These are phyloP conservation scores for Primulina tabacum DNA, from an alignment of 257 asterid species.

Conservation along the genomic window DNA sequence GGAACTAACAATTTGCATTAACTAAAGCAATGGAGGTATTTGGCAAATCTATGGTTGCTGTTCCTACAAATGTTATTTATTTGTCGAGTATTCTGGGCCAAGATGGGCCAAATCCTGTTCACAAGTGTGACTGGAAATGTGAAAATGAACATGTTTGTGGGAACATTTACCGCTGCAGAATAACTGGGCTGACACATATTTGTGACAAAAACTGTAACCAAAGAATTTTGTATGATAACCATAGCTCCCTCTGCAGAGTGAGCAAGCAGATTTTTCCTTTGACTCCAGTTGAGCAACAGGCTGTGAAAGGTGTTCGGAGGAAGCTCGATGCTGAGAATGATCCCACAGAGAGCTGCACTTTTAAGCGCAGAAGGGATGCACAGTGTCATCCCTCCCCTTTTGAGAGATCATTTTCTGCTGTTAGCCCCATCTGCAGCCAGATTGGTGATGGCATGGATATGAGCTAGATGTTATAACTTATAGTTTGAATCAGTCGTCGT, in stretches of 20 bases:
- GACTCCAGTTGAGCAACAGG: slow-evolving; percentile 75
- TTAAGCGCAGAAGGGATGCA: slow-evolving; percentile 92
- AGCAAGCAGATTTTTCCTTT: slow-evolving; percentile 77
- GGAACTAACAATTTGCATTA: slow-evolving; percentile 1
- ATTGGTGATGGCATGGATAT: slow-evolving; percentile 92
- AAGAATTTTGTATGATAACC: slow-evolving; percentile 88
- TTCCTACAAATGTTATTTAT: slow-evolving; percentile 80
- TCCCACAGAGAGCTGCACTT: slow-evolving; percentile 60
- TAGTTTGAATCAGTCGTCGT: slow-evolving; percentile 30
- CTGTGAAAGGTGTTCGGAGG: slow-evolving; percentile 85
- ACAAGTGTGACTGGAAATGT: slow-evolving; percentile 99
- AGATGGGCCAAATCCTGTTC: slow-evolving; percentile 87
- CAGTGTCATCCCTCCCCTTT: slow-evolving; percentile 77
- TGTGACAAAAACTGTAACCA: slow-evolving; percentile 98
- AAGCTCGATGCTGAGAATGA: slow-evolving; percentile 78
- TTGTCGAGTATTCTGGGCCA: slow-evolving; percentile 96
- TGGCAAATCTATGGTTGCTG: slow-evolving; percentile 80
- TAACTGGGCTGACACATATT: slow-evolving; percentile 87
- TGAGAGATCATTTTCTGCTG: slow-evolving; percentile 82
- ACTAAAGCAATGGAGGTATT: slow-evolving; percentile 77
- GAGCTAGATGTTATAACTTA: slow-evolving; percentile 53
- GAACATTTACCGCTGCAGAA: slow-evolving; percentile 89
- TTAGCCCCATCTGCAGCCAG: slow-evolving; percentile 80
- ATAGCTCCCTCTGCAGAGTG: slow-evolving; percentile 88
- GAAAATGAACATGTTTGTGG: slow-evolving; percentile 82